Percentiles rank a stretch among this genome's conserved stretches.
phyloP scores from a whole-genome alignment of 257 asterid species.

The Solanum sparsipilum region DNA sequence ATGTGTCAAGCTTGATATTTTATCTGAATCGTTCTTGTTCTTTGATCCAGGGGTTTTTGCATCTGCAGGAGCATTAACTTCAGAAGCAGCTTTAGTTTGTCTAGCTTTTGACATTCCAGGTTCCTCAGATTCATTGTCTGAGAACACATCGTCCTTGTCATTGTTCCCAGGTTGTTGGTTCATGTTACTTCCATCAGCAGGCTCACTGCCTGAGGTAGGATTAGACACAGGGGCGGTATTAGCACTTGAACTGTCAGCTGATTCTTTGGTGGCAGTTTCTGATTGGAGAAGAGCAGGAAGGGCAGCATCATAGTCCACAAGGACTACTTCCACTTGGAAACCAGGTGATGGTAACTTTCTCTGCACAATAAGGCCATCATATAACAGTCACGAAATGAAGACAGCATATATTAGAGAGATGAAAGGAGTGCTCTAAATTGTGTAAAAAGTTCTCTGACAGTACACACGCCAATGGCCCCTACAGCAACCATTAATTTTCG shows the following conservation, averaged over 20 bases:
- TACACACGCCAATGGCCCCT: not conserved
- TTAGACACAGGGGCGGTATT: slow-evolving; percentile 17
- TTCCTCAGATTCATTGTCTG: slow-evolving; percentile 53
- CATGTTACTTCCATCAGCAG: slow-evolving; percentile 19
- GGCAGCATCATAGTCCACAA: slow-evolving; percentile 51
- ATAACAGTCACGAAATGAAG: not conserved
- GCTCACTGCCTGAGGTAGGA: slow-evolving; percentile 23
- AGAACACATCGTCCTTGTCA: slow-evolving; percentile 57
- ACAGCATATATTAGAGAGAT: not conserved
- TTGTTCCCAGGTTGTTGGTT: slow-evolving; percentile 17
- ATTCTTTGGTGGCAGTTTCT: slow-evolving; percentile 18
- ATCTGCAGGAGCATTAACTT: slow-evolving; percentile 2
- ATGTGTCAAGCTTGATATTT: slow-evolving; percentile 25
- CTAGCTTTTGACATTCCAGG: slow-evolving; percentile 23
- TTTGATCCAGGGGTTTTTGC: slow-evolving; percentile 15
- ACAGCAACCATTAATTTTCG: not conserved
- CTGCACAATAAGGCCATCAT: slow-evolving; percentile 27
- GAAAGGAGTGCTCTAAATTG: not conserved
- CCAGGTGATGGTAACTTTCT: slow-evolving; percentile 97
- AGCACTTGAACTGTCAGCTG: slow-evolving; percentile 24
- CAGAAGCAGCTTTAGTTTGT: slow-evolving; percentile 25
- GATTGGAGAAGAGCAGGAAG: slow-evolving; percentile 30
- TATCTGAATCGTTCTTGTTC: slow-evolving; percentile 16
- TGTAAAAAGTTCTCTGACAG: not conserved
- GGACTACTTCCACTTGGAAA: slow-evolving; percentile 89